A percentile compares a stretch with the other conserved stretches of the same genome.
These are phyloP conservation scores for Oenanthe sinensis DNA, from an alignment of 129 eudicot genomes.

Conservation along the genomic window DNA sequence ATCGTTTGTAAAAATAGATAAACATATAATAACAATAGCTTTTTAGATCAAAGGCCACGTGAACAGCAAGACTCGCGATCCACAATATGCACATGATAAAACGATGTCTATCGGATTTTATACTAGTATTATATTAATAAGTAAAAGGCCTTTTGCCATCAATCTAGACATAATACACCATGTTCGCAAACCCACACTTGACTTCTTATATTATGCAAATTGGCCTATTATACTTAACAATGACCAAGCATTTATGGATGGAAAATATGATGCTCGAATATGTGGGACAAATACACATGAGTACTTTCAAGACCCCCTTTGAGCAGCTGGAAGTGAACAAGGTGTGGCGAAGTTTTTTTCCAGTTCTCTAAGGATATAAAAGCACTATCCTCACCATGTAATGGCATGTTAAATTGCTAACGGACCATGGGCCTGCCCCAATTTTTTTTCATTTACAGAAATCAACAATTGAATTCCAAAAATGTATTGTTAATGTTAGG, in stretches of 20 bases:
- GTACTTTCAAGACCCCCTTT: background rate
- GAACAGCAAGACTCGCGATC: background rate
- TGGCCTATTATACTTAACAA: background rate
- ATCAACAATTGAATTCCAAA: background rate
- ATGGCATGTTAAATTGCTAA: background rate
- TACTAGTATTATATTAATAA: background rate
- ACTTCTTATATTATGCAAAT: background rate
- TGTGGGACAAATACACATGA: background rate
- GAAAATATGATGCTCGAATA: background rate
- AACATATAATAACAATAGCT: background rate
- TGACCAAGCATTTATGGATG: background rate
- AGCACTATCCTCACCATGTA: background rate
- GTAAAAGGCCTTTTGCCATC: background rate
- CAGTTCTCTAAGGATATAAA: background rate
- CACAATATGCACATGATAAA: background rate
- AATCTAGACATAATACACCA: background rate
- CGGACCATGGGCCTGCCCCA: background rate
- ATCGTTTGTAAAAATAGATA: background rate
- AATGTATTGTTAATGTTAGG: background rate
- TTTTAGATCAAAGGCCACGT: background rate
- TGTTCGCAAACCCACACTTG: background rate
- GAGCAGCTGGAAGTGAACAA: background rate
- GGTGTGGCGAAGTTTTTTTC: background rate
- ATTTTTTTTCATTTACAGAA: background rate
- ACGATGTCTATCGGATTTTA: background rate